Base-by-base conservation (phyloP, 495 filamentous ascomycete species). In the Amorphotheca resinae region DNA sequence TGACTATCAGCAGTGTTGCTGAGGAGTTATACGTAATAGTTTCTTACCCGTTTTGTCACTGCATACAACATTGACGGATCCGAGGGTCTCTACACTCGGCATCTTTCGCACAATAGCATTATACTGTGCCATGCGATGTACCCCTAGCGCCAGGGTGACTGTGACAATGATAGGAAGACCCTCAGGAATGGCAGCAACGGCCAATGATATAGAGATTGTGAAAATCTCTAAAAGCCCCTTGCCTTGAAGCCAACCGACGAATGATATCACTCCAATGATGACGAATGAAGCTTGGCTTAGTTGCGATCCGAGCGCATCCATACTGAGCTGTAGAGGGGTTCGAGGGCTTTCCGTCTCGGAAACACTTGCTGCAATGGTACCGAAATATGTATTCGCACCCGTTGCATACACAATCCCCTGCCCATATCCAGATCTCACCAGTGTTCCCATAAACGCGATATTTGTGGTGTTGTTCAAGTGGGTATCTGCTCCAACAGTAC, bases 151-250 rank as follows among this genome's bases (percentile, higher is more conserved):
- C 32, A 99, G 69, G 0, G 93, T 96, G 17, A 96, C 91, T 0
- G 91, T 96, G 18, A 99, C 93, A 56, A 96, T 96, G 52, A 96
- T 96, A 6, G 91, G 93, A 14, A 98, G 71, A 9, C 91, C 91
- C 67, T 98, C 91, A 0, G 91, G 91, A 57, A 98, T 98, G 17
- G 91, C 91, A 8, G 91, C 91, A 12, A 99, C 91, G 9, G 91
- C 91, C 22, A 99, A 73, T 6, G 89, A 95, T 30, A 99, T 91
- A 16, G 87, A 93, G 58, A 96, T 94, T 22, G 89, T 93, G 60
- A 99, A 95, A 65, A 99, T 93, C 35, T 96, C 91, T 18, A 99
- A 71, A 22, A 95, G 65, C 47, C 79, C 76, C 58, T 88, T 83
- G 14, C 89, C 91, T 54, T 95, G 86, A 50, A 88, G 70, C 46